A percentile compares a stretch with the other conserved stretches of the same genome.
These are phyloP conservation scores for Nephelium lappaceum DNA, from an alignment of 345 rosid genomes.

Conservation along the genomic window DNA sequence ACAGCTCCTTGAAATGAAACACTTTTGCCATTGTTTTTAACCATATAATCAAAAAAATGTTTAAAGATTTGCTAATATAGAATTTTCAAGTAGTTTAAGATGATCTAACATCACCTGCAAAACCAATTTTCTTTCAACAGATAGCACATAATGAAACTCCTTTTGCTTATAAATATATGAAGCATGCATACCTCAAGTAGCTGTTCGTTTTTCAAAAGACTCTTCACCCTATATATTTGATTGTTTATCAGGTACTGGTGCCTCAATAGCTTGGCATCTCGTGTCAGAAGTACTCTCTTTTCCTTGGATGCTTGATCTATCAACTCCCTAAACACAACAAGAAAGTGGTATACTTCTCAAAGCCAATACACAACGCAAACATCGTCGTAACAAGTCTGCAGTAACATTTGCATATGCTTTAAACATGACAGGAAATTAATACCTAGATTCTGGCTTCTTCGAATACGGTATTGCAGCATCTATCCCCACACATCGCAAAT, in stretches of 20 bases:
- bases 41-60: not conserved
- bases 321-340: slow-evolving; percentile 55
- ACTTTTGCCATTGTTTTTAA: not conserved
- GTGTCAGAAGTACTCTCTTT: slow-evolving; percentile 78
- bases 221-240: slow-evolving; percentile 79
- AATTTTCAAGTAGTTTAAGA: not conserved
- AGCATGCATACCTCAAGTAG: slow-evolving; percentile 70
- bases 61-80: not conserved
- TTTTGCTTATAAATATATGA: slow-evolving; percentile 1
- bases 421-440: not conserved
- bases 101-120: not conserved
- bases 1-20: not conserved
- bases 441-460: slow-evolving; percentile 83
- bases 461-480: slow-evolving; percentile 83
- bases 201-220: slow-evolving; percentile 88
- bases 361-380: not conserved
- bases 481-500: slow-evolving; percentile 87
- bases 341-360: slow-evolving; percentile 3
- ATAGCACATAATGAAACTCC: not conserved
- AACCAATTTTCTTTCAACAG: not conserved
- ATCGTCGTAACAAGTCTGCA: not conserved
- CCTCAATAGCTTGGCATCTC: slow-evolving; percentile 87
- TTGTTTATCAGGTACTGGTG: slow-evolving; percentile 72
- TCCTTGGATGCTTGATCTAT: slow-evolving; percentile 79
- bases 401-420: not conserved